Evolutionary conservation across 176 grass and related monocot genomes (phyloP).

Genomic region (Bromus sterilis): DNA sequence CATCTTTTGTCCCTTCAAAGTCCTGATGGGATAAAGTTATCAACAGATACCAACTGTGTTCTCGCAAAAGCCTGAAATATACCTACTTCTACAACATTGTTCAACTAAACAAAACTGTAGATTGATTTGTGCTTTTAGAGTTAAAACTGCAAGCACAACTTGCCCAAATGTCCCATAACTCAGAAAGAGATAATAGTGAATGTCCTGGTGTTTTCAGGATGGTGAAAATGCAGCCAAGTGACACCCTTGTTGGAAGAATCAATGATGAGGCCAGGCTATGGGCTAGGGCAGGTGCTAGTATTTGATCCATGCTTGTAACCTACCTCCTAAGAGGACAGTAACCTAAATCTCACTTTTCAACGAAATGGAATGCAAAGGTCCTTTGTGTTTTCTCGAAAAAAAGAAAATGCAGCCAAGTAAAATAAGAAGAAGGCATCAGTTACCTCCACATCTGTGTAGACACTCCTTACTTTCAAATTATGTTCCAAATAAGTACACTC

Average conservation of each 20-base stretch:
- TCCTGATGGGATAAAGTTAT: conserved; percentile 47
- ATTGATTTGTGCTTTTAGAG: neutral
- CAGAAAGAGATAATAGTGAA: neutral
- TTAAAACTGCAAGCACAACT: neutral
- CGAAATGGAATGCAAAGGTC: too few species aligned
- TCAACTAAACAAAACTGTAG: neutral
- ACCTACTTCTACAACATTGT: conserved; percentile 12
- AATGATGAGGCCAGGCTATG: too few species aligned
- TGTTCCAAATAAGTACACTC: conserved; percentile 67
- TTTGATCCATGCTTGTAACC: too few species aligned
- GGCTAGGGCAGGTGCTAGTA: too few species aligned
- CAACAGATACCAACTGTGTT: neutral
- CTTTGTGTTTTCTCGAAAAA: too few species aligned
- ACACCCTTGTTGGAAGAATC: too few species aligned
- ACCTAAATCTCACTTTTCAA: too few species aligned
- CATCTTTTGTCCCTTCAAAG: conserved; percentile 69
- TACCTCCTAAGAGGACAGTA: too few species aligned
- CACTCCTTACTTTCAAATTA: conserved; percentile 81
- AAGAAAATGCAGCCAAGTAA: conserved; percentile 8
- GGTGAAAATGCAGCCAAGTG: conserved; percentile 3
- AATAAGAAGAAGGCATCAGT: conserved; percentile 15
- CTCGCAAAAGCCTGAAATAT: neutral
- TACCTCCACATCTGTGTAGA: conserved; percentile 87
- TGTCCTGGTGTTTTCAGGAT: neutral
- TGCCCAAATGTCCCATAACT: conserved; percentile 2